phyloP scores from a whole-genome alignment of 2,329 filamentous ascomycete species.

The Hypoxylon sp. region DNA sequence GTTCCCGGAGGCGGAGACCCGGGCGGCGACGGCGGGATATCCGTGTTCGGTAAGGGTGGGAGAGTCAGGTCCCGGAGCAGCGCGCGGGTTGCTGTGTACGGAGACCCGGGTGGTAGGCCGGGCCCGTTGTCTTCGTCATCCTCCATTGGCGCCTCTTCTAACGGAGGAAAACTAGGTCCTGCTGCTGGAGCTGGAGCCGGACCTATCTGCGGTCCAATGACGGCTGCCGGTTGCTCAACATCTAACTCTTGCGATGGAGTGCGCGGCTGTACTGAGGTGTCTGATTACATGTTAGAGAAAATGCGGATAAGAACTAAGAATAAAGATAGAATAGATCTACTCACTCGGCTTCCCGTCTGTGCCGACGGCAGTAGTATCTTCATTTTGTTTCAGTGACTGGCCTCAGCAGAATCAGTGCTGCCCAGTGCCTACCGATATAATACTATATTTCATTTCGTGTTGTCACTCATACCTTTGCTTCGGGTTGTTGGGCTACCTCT shows the following conservation, averaged over 20 bases:
- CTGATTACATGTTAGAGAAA: slow-evolving; percentile 31
- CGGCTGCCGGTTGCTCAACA: slow-evolving; percentile 34
- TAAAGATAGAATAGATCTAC: slow-evolving; percentile 22
- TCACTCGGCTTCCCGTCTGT: slow-evolving; percentile 45
- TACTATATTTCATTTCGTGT: slow-evolving; percentile 34
- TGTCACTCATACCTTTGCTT: slow-evolving; percentile 53
- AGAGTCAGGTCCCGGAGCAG: slow-evolving; percentile 80
- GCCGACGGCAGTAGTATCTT: slow-evolving; percentile 38
- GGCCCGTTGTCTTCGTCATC: slow-evolving; percentile 43
- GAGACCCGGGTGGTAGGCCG: slow-evolving; percentile 66
- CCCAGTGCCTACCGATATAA: slow-evolving; percentile 45
- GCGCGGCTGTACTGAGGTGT: slow-evolving; percentile 26
- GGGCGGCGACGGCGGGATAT: slow-evolving; percentile 81
- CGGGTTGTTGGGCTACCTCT: slow-evolving; percentile 46
- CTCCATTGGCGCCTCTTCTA: slow-evolving; percentile 53
- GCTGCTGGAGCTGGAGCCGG: slow-evolving; percentile 46
- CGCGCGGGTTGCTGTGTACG: slow-evolving; percentile 76
- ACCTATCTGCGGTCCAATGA: slow-evolving; percentile 54
- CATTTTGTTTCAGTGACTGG: slow-evolving; percentile 52
- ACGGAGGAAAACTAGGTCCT: slow-evolving; percentile 51
- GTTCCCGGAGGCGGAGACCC: slow-evolving; percentile 68
- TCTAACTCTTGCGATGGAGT: slow-evolving; percentile 35
- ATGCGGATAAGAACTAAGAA: neutral
- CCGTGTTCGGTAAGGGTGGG: slow-evolving; percentile 78
- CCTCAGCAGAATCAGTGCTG: slow-evolving; percentile 55